phyloP scores from a whole-genome alignment of 2,329 filamentous ascomycete genomes.

The Lachnellula arida region DNA sequence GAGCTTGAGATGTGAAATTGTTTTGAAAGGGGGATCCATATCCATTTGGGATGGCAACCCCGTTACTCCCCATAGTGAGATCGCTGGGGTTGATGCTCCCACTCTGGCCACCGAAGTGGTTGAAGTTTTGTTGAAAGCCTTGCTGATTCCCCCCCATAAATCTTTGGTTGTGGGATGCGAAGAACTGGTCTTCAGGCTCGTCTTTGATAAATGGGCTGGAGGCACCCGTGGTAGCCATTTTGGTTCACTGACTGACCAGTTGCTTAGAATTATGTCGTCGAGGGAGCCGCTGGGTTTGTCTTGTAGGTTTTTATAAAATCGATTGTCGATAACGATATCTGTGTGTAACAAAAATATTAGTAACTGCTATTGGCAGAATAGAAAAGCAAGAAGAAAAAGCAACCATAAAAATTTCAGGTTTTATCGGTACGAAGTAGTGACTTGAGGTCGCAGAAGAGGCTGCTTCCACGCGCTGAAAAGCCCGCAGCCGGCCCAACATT shows the following conservation, averaged over 20 bases:
- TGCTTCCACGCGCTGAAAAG: background rate
- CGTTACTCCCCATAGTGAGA: constrained; percentile 64
- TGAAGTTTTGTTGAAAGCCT: constrained; percentile 41
- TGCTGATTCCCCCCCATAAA: constrained; percentile 29
- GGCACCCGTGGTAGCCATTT: constrained; percentile 33
- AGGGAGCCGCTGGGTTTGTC: constrained; percentile 18
- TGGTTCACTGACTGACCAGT: constrained; percentile 18
- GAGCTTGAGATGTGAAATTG: constrained; percentile 49
- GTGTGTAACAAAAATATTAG: constrained; percentile 29
- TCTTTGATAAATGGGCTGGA: constrained; percentile 61
- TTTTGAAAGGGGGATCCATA: constrained; percentile 57
- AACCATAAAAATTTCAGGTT: constrained; percentile 6
- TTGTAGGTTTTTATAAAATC: constrained; percentile 5
- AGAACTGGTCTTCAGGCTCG: constrained; percentile 60
- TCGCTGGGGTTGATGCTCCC: constrained; percentile 79
- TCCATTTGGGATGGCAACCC: constrained; percentile 42
- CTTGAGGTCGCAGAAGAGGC: background rate
- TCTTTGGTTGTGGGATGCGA: constrained; percentile 32
- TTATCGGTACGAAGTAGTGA: background rate
- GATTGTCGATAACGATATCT: constrained; percentile 16
- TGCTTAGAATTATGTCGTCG: constrained; percentile 12
- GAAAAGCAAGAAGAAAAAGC: constrained; percentile 17
- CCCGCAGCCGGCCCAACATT: background rate
- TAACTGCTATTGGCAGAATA: constrained; percentile 6
- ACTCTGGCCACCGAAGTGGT: constrained; percentile 35